Conservation (phyloP, 148 eudicot genomes). For the Linanthus parryae region DNA sequence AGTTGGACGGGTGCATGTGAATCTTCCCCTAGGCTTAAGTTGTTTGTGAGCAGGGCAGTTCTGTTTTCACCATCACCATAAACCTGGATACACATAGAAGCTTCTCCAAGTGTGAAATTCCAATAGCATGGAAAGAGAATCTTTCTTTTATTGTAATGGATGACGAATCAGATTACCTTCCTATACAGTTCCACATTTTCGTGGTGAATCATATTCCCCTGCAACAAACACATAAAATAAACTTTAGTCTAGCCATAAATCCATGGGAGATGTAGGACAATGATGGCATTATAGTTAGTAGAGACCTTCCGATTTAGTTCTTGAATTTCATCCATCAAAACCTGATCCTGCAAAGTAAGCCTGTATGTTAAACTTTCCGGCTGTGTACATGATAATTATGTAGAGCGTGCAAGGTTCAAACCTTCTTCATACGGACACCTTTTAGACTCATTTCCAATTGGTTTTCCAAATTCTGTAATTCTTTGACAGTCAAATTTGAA, state of each 20-base stretch:
- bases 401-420: constrained; percentile 9
- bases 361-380: not conserved
- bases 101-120: not conserved
- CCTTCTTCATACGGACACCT: constrained; percentile 69
- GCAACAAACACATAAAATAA: constrained; percentile 9
- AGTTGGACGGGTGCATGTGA: constrained; percentile 6
- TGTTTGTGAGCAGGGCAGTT: not conserved
- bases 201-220: constrained; percentile 58
- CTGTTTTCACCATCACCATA: constrained; percentile 7
- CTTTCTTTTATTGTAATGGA: not conserved
- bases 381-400: not conserved
- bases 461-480: constrained; percentile 54
- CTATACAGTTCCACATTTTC: constrained; percentile 68
- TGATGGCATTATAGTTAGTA: not conserved
- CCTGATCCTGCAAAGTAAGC: constrained; percentile 37
- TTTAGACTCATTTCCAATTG: constrained; percentile 58
- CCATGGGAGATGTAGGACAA: not conserved
- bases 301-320: constrained; percentile 55
- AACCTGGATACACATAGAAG: constrained; percentile 6
- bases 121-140: not conserved
- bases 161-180: constrained; percentile 48
- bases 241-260: not conserved
- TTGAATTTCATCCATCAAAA: constrained; percentile 52
- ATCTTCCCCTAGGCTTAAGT: not conserved
- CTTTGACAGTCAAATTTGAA: constrained; percentile 46